Percentiles rank a stretch among this genome's conserved stretches.
Evolutionary conservation across 2,329 filamentous ascomycete species (phyloP).

Genomic region (Pezicula carpinea): DNA sequence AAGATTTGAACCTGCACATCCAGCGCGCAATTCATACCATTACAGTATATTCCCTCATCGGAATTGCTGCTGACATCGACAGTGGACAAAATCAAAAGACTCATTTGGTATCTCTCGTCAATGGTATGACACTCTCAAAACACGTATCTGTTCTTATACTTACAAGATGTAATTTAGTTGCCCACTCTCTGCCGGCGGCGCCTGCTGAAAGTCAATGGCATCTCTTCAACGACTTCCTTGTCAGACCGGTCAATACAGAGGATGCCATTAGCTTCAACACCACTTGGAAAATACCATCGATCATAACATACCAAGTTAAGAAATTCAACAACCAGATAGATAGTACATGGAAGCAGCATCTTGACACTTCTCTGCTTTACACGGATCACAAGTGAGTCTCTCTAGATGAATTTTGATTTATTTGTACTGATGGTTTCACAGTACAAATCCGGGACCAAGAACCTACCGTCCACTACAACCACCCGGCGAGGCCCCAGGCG

Average conservation of each 20-base stretch:
- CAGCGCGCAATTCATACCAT: constrained; percentile 77
- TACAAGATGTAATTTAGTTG: constrained; percentile 41
- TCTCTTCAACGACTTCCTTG: constrained; percentile 95
- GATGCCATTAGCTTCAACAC: constrained; percentile 89
- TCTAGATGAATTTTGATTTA: neutral
- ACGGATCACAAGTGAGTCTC: constrained; percentile 54
- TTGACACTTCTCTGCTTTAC: constrained; percentile 84
- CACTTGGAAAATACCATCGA: constrained; percentile 87
- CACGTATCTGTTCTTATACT: neutral
- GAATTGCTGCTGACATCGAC: constrained; percentile 86
- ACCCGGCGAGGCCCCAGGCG: constrained; percentile 59
- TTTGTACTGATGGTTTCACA: constrained; percentile 25
- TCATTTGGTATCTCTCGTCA: constrained; percentile 87
- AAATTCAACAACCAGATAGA: constrained; percentile 77
- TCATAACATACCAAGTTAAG: constrained; percentile 82
- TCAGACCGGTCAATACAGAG: constrained; percentile 71
- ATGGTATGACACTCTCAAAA: constrained; percentile 50
- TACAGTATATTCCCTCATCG: constrained; percentile 85
- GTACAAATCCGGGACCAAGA: constrained; percentile 38
- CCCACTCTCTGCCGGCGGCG: constrained; percentile 57
- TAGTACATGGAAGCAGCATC: constrained; percentile 74
- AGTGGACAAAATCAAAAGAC: constrained; percentile 79
- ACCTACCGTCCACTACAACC: constrained; percentile 57
- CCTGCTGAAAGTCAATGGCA: constrained; percentile 76
- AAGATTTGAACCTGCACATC: constrained; percentile 76